A percentile compares a stretch with the other conserved stretches of the same genome.
These are phyloP conservation scores for Aspergillus sclerotioniger DNA, from an alignment of 495 filamentous ascomycete species.

Conservation along the genomic window DNA sequence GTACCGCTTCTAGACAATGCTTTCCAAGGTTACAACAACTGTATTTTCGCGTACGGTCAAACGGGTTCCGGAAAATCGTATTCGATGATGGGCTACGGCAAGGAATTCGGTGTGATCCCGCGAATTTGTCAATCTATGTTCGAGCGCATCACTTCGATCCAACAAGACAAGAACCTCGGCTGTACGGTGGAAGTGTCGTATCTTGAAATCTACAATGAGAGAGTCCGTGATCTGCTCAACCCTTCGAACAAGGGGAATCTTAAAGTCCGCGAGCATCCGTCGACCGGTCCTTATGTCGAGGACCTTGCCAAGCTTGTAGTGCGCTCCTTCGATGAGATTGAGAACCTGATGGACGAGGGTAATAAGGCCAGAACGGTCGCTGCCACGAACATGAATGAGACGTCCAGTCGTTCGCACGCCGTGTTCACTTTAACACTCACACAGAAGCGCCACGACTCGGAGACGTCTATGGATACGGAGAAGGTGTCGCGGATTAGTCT, in stretches of 20 bases:
- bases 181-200: slow-evolving; percentile 98
- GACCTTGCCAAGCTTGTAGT: slow-evolving; percentile 97
- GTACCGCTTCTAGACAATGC: slow-evolving; percentile 94
- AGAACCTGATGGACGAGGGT: slow-evolving; percentile 97
- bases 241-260: slow-evolving; percentile 95
- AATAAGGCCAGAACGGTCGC: slow-evolving; percentile 98
- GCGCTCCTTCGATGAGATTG: slow-evolving; percentile 92
- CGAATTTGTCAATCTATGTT: slow-evolving; percentile 98
- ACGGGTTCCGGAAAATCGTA: slow-evolving; percentile 99
- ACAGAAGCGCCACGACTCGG: slow-evolving; percentile 87
- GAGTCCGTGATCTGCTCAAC: slow-evolving; percentile 93
- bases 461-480: slow-evolving; percentile 94
- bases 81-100: slow-evolving; percentile 99
- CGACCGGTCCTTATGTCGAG: slow-evolving; percentile 96
- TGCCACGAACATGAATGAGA: slow-evolving; percentile 99
- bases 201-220: slow-evolving; percentile 98
- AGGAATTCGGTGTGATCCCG: slow-evolving; percentile 96
- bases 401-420: slow-evolving; percentile 94
- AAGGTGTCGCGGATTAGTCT: slow-evolving; percentile 97
- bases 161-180: slow-evolving; percentile 73
- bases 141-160: slow-evolving; percentile 71
- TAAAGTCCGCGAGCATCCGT: slow-evolving; percentile 95
- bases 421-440: slow-evolving; percentile 96
- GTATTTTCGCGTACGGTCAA: slow-evolving; percentile 99
- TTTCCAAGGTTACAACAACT: slow-evolving; percentile 98